Percentiles rank a stretch among this genome's conserved stretches.
These are phyloP conservation scores for Nicotiana otophora DNA, from an alignment of 257 asterid species.

Conservation along the genomic window DNA sequence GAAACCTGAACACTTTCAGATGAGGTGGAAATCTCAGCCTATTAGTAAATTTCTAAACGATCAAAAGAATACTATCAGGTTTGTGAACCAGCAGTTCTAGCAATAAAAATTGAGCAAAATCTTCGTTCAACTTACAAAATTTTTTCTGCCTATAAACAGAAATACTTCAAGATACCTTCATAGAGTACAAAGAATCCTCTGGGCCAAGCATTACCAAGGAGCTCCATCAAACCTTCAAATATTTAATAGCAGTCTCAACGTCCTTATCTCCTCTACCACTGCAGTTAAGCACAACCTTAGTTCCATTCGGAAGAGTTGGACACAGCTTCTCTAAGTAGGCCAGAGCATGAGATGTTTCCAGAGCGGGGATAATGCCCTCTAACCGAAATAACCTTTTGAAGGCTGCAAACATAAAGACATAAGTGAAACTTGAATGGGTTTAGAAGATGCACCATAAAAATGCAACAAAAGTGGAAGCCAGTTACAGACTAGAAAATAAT, in stretches of 20 bases:
- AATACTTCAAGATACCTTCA: background rate
- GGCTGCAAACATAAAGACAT: constrained; percentile 45
- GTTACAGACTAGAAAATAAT: background rate
- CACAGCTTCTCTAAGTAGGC: constrained; percentile 85
- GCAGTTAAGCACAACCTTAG: constrained; percentile 83
- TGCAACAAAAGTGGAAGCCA: background rate
- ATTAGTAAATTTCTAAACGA: background rate
- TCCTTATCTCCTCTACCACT: constrained; percentile 98
- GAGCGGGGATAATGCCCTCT: constrained; percentile 91
- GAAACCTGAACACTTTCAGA: background rate
- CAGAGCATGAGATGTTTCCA: constrained; percentile 92
- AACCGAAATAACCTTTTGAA: constrained; percentile 72
- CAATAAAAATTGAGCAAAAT: background rate
- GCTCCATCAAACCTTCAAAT: constrained; percentile 38
- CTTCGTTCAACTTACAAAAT: background rate
- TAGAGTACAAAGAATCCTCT: background rate
- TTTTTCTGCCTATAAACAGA: background rate
- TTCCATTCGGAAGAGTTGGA: constrained; percentile 66
- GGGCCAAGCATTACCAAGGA: background rate
- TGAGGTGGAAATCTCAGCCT: background rate
- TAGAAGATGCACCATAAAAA: background rate
- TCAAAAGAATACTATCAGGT: no score
- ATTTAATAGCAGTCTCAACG: constrained; percentile 71
- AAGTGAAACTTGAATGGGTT: background rate
- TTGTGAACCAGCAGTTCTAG: background rate